Evolutionary conservation across 2,329 filamentous ascomycete genomes (phyloP).

Genomic region (Thielaviopsis euricoi): DNA sequence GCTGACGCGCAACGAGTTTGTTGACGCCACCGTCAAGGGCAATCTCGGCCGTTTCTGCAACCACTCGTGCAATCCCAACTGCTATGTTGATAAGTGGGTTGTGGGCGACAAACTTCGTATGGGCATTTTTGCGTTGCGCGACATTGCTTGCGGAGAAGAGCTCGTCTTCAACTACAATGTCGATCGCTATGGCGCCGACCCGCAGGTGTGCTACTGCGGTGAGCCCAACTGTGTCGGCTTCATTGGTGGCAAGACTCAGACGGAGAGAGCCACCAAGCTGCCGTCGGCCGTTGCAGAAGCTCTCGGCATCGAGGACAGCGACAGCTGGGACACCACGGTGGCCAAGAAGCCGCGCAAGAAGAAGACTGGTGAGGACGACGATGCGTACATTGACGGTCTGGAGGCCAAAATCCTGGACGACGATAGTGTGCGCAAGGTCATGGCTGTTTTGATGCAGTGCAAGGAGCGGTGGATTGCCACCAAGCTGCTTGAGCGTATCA

Average conservation of each 20-base stretch:
- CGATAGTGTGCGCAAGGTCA: conserved; percentile 77
- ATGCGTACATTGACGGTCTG: conserved; percentile 86
- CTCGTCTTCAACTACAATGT: conserved; percentile 99
- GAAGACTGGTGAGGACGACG: conserved; percentile 78
- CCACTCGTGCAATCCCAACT: conserved; percentile 97
- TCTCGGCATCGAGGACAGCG: conserved; percentile 81
- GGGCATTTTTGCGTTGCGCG: conserved; percentile 89
- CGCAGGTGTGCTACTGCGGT: conserved; percentile 90
- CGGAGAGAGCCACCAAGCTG: conserved; percentile 83
- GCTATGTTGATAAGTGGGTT: conserved; percentile 99
- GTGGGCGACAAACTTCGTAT: conserved; percentile 94
- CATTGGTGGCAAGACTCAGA: conserved; percentile 95
- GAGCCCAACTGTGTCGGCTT: conserved; percentile 91
- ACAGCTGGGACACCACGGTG: conserved; percentile 81
- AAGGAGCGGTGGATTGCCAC: conserved; percentile 99
- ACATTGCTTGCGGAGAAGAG: conserved; percentile 78
- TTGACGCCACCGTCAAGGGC: conserved; percentile 92
- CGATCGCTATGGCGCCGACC: conserved; percentile 90
- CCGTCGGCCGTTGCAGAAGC: conserved; percentile 83
- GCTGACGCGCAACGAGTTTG: conserved; percentile 86
- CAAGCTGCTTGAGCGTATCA: conserved; percentile 79
- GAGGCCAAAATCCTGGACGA: conserved; percentile 66
- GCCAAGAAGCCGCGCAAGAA: conserved; percentile 86
- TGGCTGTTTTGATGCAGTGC: conserved; percentile 92
- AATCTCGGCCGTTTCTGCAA: conserved; percentile 97